Evolutionary conservation across 768 basidiomycete species (phyloP).

Genomic region (Clitopilus hobsonii): DNA sequence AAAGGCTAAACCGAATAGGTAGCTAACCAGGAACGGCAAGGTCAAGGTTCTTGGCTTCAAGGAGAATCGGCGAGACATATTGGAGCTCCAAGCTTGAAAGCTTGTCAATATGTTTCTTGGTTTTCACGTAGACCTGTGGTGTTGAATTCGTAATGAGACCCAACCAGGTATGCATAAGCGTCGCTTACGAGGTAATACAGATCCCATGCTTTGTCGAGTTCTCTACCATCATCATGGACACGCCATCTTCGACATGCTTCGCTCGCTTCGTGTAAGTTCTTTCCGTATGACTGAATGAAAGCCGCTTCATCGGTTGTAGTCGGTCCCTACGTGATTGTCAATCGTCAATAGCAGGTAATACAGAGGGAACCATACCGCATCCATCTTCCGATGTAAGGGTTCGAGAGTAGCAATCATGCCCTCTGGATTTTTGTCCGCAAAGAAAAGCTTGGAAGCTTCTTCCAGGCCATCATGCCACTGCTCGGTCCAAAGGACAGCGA

Average conservation of each 20-base stretch:
- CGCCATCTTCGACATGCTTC: conserved; percentile 84
- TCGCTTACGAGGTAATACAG: conserved; percentile 83
- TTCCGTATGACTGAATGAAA: conserved; percentile 86
- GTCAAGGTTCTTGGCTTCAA: conserved; percentile 83
- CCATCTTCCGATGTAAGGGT: conserved; percentile 86
- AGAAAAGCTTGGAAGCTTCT: conserved; percentile 91
- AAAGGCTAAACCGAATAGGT: not conserved
- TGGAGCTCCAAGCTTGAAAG: conserved; percentile 89
- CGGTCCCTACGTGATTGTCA: conserved; percentile 56
- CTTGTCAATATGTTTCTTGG: conserved; percentile 86
- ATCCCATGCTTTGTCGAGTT: conserved; percentile 95
- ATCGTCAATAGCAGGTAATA: not conserved
- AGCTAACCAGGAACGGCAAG: conserved; percentile 83
- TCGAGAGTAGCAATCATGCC: conserved; percentile 92
- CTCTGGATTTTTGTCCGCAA: conserved; percentile 90
- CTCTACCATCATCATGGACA: conserved; percentile 74
- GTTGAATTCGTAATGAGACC: not conserved
- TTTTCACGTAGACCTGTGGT: conserved; percentile 84
- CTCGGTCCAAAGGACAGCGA: conserved; percentile 97
- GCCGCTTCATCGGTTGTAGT: conserved; percentile 89
- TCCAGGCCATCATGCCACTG: conserved; percentile 96
- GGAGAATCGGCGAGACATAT: conserved; percentile 88
- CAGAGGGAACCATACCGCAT: conserved; percentile 47
- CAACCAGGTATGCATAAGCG: conserved; percentile 1
- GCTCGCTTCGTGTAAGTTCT: conserved; percentile 84